phyloP scores from a whole-genome alignment of 495 filamentous ascomycete species.

The Neurospora sp. region DNA sequence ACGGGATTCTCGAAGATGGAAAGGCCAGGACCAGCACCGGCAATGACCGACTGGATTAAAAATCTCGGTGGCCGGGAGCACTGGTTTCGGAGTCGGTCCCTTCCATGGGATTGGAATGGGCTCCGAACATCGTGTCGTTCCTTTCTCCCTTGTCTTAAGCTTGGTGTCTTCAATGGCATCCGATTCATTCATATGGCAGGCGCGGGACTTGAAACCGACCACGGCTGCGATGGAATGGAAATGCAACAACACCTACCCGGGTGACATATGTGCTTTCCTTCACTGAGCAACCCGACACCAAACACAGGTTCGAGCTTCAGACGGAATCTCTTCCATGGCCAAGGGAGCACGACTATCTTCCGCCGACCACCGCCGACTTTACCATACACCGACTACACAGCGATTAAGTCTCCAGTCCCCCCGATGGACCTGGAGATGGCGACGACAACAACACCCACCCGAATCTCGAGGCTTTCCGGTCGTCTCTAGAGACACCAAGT shows the following conservation, averaged over 20 bases:
- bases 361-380: neutral
- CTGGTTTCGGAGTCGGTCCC: neutral
- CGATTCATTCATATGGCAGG: neutral
- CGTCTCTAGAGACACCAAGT: neutral
- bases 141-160: neutral
- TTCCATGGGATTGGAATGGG: neutral
- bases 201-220: neutral
- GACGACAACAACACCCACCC: neutral
- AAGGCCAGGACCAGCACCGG: neutral
- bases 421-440: neutral
- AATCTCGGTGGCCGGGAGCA: neutral
- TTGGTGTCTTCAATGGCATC: neutral
- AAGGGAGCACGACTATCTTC: neutral
- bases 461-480: neutral
- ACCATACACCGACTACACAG: neutral
- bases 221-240: neutral
- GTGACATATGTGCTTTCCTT: neutral
- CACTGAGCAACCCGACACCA: neutral
- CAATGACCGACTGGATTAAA: neutral
- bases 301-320: neutral
- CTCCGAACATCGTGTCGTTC: neutral
- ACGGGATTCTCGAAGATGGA: neutral
- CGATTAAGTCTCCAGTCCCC: neutral
- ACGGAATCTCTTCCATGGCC: neutral
- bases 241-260: neutral